A percentile compares a stretch with the other conserved stretches of the same genome.
Conservation (phyloP, 2,329 filamentous ascomycete genomes). For the Colletotrichum sp. region DNA sequence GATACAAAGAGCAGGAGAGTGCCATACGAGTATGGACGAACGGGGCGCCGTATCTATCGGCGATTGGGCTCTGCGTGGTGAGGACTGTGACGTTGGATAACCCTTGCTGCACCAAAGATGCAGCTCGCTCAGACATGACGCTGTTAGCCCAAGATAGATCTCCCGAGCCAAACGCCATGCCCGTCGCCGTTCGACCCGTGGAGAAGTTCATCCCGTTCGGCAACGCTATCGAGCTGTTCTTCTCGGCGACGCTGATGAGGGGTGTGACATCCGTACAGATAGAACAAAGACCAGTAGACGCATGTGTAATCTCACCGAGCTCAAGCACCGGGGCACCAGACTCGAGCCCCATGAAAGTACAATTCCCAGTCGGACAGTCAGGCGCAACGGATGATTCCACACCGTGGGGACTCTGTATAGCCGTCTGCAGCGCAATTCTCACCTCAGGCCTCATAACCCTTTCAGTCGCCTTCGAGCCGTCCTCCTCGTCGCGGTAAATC, state of each 20-base stretch:
- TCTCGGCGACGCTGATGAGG: not conserved
- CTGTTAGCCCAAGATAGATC: not conserved
- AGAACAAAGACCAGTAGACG: not conserved
- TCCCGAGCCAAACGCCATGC: not conserved
- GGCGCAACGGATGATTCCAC: not conserved
- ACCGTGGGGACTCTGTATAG: not conserved
- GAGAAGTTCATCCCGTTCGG: not conserved
- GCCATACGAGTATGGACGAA: not conserved
- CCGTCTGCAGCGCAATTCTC: not conserved
- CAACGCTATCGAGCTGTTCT: not conserved
- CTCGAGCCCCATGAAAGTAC: not conserved
- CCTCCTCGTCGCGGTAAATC: not conserved
- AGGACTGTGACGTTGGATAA: not conserved
- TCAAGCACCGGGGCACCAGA: not conserved
- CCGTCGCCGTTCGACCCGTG: rapidly evolving
- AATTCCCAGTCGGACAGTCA: not conserved
- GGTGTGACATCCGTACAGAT: not conserved
- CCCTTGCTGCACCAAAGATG: rapidly evolving
- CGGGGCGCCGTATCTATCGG: not conserved
- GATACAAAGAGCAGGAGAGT: not conserved
- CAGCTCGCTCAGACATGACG: not conserved
- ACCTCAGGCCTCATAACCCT: not conserved
- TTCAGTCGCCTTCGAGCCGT: rapidly evolving
- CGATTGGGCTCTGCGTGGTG: rapidly evolving
- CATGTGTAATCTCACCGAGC: not conserved